Conservation (phyloP, 2,329 filamentous ascomycete genomes). For the Penicillium capsulatum region DNA sequence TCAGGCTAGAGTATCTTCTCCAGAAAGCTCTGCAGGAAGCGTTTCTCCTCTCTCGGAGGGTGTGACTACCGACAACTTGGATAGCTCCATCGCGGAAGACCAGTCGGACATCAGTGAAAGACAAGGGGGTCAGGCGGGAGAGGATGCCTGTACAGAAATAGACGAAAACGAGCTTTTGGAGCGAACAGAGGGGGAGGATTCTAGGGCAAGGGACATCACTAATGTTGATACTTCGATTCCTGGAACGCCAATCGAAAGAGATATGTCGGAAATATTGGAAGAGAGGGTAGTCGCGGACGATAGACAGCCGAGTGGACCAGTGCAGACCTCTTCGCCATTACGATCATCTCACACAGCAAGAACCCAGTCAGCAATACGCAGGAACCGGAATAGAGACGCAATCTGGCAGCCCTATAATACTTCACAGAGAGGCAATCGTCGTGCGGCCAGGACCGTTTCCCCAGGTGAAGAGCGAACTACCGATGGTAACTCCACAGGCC, state of each 20-base stretch:
- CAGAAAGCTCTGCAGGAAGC: conserved; percentile 8
- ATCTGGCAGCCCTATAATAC: conserved; percentile 9
- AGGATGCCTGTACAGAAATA: conserved; percentile 8
- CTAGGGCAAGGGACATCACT: conserved; percentile 5
- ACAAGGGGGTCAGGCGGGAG: conserved; percentile 3
- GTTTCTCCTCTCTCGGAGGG: conserved; percentile 4
- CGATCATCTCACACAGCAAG: conserved; percentile 3
- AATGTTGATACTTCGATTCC: conserved; percentile 4
- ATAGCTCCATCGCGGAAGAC: conserved; percentile 7
- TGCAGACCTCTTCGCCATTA: conserved; percentile 4
- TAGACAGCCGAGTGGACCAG: conserved; percentile 5
- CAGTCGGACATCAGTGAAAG: conserved; percentile 6
- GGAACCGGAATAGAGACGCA: conserved; percentile 8
- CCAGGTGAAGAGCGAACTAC: conserved; percentile 8
- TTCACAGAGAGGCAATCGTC: conserved; percentile 8
- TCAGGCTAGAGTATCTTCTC: conserved; percentile 6
- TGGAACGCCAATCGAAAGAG: conserved; percentile 5
- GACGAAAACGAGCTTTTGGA: conserved; percentile 8
- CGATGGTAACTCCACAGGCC: conserved; percentile 7
- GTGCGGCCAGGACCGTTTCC: conserved; percentile 5
- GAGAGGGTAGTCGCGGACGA: conserved; percentile 5
- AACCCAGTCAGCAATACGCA: conserved; percentile 3
- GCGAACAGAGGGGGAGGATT: conserved; percentile 7
- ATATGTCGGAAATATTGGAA: conserved; percentile 6
- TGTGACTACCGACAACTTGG: conserved; percentile 9